Evolutionary conservation across 1,139 yeast species (phyloP), one percentile per base, ranked within the genome.

Genomic region (Magnusiomyces suaveolens): DNA sequence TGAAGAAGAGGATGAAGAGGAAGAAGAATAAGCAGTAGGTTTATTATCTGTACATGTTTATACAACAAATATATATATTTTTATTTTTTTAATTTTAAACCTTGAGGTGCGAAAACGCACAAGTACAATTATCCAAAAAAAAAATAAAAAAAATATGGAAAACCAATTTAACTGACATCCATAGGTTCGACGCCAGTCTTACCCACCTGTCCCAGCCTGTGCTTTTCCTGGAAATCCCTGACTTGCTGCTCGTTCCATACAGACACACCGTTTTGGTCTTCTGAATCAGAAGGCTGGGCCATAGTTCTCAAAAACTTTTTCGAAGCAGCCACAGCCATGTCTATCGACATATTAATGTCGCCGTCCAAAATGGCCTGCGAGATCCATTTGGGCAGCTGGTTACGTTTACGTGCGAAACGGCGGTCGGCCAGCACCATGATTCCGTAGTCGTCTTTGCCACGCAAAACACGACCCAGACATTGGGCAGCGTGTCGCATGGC

Each of bases 401-500:
- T 78, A 62, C 87, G 83, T 70, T 90, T 94, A 61, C 89, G 79
- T 0, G 92, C 79, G 68, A 92, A 92, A 66, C 99, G 77, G 63
- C 96, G 76, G 69, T 92, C 99, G 0, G 98, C 98, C 59, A 92
- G 72, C 52, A 92, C 97, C 99, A 92, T 92, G 64, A 94, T 87
- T 58, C 99, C 99, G 68, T 94, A 92, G 72, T 92, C 99, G 67
- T 92, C 97, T 67, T 92, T 92, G 60, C 99, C 98, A 73, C 99
- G 81, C 61, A 92, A 74, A 54, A 92, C 98, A 66, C 99, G 81
- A 16, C 99, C 99, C 64, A 92, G 72, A 72, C 99, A 92, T 71
- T 92, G 99, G 0, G 99, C 98, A 1, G 98, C 99, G 73, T 92
- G 99, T 66, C 99, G 81, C 98, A 92, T 94, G 36, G 99, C 99